Base-by-base conservation (phyloP, 1,139 yeast species). In the Scheffersomyces illinoinensis region DNA sequence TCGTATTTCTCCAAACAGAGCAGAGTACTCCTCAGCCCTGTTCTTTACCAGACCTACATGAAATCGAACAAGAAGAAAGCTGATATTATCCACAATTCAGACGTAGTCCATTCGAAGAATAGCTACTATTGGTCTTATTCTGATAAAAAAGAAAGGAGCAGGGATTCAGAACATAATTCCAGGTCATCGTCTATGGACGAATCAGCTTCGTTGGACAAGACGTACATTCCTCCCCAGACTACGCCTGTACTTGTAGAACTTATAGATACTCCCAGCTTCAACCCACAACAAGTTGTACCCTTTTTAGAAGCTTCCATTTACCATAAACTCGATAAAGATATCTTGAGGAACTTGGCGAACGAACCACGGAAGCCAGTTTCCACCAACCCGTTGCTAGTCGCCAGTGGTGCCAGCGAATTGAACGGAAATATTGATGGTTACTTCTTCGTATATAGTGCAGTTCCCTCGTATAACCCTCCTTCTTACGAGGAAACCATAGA, bases 401-500 rank as follows among this genome's bases (percentile, higher is more conserved):
- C 92, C 4, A 86, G 91, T 56, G 95, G 95, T 0, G 91, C 93
- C 2, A 84, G 91, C 56, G 93, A 89, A 61, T 72, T 90, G 63
- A 89, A 89, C 69, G 93, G 92, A 1, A 78, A 84, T 50, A 81
- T 89, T n/a, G 89, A 88, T 69, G 93, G 93, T 0, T 90, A 90
- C 68, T 78, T 89, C 55, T 79, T 88, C 53, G 86, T 87, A 49
- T 89, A 88, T 69, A 84, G 88, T 60, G 88, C 91, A 1, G 82
- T 89, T 1, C 93, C 95, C 2, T 77, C 82, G 18, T 68, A 74
- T 46, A 73, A 77, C 55, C 89, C 89, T 0, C 91, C 90, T 1
- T 70, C 76, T 0, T 86, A 86, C 64, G 76, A 75, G 19, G 74
- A 71, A 51, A 63, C 61, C n/a, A 26, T 54, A 20, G 56, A 53